These are phyloP conservation scores for Tubosaeta sp. DNA, from an alignment of 768 basidiomycete genomes.

Conservation along the genomic window DNA sequence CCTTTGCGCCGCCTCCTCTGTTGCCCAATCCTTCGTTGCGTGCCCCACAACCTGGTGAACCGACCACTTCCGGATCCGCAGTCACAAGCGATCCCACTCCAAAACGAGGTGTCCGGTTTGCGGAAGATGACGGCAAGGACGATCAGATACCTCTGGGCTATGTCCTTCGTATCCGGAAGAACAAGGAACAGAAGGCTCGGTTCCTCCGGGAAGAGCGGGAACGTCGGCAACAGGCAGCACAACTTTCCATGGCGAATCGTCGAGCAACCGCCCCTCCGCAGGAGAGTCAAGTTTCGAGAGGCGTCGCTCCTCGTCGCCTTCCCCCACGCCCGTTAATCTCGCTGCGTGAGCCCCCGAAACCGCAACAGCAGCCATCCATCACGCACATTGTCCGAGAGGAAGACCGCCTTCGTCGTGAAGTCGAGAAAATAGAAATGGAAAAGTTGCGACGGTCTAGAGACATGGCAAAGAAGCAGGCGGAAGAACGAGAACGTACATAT, in stretches of 20 bases:
- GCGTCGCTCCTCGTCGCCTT: constrained; percentile 13
- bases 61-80: constrained; percentile 10
- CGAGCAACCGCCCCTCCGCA: constrained; percentile 13
- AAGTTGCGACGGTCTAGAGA: constrained; percentile 44
- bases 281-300: constrained; percentile 11
- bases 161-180: constrained; percentile 67
- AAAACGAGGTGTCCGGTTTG: constrained; percentile 59
- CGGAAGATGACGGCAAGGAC: constrained; percentile 57
- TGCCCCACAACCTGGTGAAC: neutral
- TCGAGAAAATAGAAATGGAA: constrained; percentile 46
- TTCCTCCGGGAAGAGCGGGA: constrained; percentile 61
- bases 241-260: constrained; percentile 29
- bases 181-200: constrained; percentile 66
- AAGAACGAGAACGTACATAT: constrained; percentile 52
- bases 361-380: constrained; percentile 1
- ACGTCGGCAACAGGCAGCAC: constrained; percentile 40
- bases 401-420: constrained; percentile 43
- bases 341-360: constrained; percentile 8
- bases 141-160: constrained; percentile 67
- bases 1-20: neutral
- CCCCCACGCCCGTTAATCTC: constrained; percentile 15
- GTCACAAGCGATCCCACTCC: constrained; percentile 10
- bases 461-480: constrained; percentile 31
- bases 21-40: neutral
- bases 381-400: constrained; percentile 34